Evolutionary conservation across 1,284 basidiomycete genomes (phyloP).

Genomic region (Microbotryum intermedium): DNA sequence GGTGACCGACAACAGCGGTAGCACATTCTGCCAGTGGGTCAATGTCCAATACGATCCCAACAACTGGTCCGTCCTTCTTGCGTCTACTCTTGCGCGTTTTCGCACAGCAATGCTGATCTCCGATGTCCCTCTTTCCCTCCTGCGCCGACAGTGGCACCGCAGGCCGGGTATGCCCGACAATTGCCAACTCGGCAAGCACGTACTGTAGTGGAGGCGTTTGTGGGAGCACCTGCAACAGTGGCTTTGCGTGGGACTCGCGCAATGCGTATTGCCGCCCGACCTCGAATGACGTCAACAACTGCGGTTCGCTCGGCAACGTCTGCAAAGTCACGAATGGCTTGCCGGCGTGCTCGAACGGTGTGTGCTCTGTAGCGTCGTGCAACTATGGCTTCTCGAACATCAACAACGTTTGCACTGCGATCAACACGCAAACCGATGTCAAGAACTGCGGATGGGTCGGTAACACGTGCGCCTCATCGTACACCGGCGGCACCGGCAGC

Average conservation of each 20-base stretch:
- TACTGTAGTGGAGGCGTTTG: too few species aligned
- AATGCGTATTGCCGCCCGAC: not conserved
- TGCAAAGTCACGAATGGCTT: not conserved
- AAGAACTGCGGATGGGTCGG: constrained; percentile 3
- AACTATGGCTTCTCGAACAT: not conserved
- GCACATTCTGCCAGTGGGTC: not conserved
- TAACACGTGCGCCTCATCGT: not conserved
- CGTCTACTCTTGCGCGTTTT: not conserved
- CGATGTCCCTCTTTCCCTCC: not conserved
- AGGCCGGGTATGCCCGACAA: not conserved
- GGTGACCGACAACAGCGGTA: not conserved
- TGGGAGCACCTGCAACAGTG: constrained; percentile 9
- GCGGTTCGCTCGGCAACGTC: not conserved
- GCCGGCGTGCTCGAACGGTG: not conserved
- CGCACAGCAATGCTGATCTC: constrained; percentile 8
- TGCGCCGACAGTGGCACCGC: constrained; percentile 15
- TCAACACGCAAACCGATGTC: not conserved
- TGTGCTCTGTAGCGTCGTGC: not conserved
- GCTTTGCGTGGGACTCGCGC: not conserved
- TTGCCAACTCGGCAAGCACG: not conserved
- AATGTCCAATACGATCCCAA: not conserved
- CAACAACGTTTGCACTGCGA: not conserved
- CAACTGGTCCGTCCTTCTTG: not conserved
- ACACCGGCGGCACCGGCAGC: not conserved
- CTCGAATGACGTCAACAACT: constrained; percentile 12